Conservation (phyloP, 2,329 filamentous ascomycete genomes). For the Microsporum canis region DNA sequence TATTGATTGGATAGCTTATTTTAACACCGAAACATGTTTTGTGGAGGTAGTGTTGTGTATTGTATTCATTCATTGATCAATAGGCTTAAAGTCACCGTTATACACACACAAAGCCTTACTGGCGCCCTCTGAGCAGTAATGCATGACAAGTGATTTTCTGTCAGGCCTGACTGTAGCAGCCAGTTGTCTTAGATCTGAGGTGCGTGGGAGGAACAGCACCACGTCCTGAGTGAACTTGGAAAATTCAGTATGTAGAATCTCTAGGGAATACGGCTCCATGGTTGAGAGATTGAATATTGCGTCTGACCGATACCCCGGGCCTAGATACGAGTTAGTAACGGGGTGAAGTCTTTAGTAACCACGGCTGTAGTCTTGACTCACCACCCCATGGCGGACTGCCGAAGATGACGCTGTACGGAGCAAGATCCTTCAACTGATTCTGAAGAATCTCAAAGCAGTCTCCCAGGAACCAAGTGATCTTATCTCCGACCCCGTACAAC, state of each 20-base stretch:
- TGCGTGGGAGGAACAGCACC: conserved; percentile 75
- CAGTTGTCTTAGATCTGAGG: conserved; percentile 69
- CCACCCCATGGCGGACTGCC: conserved; percentile 66
- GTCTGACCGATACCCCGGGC: conserved; percentile 51
- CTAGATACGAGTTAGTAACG: conserved; percentile 26
- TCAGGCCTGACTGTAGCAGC: conserved; percentile 42
- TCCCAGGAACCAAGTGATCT: conserved; percentile 75
- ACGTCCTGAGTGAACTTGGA: conserved; percentile 41
- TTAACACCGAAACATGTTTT: background rate
- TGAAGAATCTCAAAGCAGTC: conserved; percentile 70
- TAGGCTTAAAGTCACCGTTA: conserved; percentile 42
- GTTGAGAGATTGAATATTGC: conserved; percentile 69
- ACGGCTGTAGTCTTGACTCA: conserved; percentile 24
- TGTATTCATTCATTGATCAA: background rate
- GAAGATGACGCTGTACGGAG: conserved; percentile 50
- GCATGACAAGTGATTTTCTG: conserved; percentile 59
- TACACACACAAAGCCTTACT: conserved; percentile 63
- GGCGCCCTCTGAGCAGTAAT: conserved; percentile 83
- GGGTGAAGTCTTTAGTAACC: background rate
- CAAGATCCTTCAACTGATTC: conserved; percentile 38
- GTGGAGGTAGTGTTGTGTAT: background rate
- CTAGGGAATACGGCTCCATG: conserved; percentile 79
- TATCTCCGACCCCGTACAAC: conserved; percentile 65
- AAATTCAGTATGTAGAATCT: conserved; percentile 52
- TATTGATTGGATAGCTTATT: background rate